Evolutionary conservation across 1,284 basidiomycete genomes (phyloP), one percentile per base, ranked within the genome.

Genomic region (Schizopora paradoxa): DNA sequence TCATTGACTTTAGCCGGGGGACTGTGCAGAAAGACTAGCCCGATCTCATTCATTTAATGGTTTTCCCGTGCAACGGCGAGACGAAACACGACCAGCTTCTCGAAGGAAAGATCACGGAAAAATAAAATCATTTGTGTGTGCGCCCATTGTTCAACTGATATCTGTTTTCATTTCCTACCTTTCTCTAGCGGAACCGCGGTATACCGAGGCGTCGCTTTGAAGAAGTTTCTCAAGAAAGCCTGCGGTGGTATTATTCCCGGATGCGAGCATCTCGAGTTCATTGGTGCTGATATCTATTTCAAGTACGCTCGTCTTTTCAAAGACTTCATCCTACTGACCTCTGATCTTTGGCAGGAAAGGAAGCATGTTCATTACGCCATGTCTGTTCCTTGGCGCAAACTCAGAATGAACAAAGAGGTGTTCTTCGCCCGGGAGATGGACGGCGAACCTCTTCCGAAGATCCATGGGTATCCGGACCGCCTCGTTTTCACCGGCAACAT

Each of bases 341-440:
- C 34, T 2, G 13, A 8, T 6, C 10, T 21, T 39, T 26, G 18
- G 21, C 48, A 74, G 71, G 60, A 76, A 76, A 51, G 64, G 66
- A 21, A 58, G 72, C 10, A 69, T 73, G 4, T 75, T 61, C 61
- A 76, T 56, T 76, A 77, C 49, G 74, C 74, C 5, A 74, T 77
- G 11, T 77, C 74, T 6, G 72, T 73, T 1, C 74, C 75, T 0
- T 72, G 61, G 56, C 70, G 74, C 51, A 77, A 77, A 52, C 73
- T 76, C 19, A 64, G 67, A 10, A 57, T 60, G 40, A 67, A 62
- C 54, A 72, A 77, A 47, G 74, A 77, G 51, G 75, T 77, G 2
- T 55, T 79, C 7, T 67, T 80, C 32, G 76, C 76, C 0, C 77
- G 72, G 69, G 73, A 77, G 61, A 77, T 78, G 76, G 79, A 79